Percentiles rank a stretch among this genome's conserved stretches.
Evolutionary conservation across 2,329 filamentous ascomycete species (phyloP).

Genomic region (Arthrobotrys musiformis): DNA sequence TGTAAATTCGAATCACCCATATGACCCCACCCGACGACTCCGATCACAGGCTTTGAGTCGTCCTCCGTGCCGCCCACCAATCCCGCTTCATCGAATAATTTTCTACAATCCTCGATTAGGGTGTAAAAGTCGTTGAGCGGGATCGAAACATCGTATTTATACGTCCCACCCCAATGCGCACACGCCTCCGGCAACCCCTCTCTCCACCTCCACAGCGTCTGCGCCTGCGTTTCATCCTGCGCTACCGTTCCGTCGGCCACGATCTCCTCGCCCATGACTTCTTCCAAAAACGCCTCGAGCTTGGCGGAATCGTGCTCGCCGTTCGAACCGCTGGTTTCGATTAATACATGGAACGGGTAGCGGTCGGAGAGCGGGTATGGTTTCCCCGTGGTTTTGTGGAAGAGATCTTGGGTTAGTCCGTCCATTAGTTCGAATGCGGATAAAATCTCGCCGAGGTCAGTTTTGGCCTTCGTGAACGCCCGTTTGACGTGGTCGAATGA

Average conservation of each 20-base stretch:
- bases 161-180: conserved; percentile 91
- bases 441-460: conserved; percentile 89
- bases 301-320: conserved; percentile 86
- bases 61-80: conserved; percentile 67
- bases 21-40: conserved; percentile 95
- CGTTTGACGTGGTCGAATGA: conserved; percentile 88
- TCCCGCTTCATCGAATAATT: conserved; percentile 76
- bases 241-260: conserved; percentile 90
- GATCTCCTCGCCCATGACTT: conserved; percentile 88
- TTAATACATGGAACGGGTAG: conserved; percentile 93
- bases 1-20: conserved; percentile 98
- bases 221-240: conserved; percentile 89
- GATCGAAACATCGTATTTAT: conserved; percentile 98
- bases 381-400: conserved; percentile 77
- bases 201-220: conserved; percentile 87
- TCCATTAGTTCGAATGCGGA: conserved; percentile 99
- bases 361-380: conserved; percentile 78
- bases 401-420: conserved; percentile 79
- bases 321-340: conserved; percentile 96
- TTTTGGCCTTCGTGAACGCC: conserved; percentile 89
- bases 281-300: conserved; percentile 86
- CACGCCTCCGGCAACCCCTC: conserved; percentile 92
- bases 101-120: conserved; percentile 85
- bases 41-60: conserved; percentile 80
- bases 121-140: conserved; percentile 86